Conservation (phyloP, 2,329 filamentous ascomycete genomes). For the Acephala macrosclerotiorum region DNA sequence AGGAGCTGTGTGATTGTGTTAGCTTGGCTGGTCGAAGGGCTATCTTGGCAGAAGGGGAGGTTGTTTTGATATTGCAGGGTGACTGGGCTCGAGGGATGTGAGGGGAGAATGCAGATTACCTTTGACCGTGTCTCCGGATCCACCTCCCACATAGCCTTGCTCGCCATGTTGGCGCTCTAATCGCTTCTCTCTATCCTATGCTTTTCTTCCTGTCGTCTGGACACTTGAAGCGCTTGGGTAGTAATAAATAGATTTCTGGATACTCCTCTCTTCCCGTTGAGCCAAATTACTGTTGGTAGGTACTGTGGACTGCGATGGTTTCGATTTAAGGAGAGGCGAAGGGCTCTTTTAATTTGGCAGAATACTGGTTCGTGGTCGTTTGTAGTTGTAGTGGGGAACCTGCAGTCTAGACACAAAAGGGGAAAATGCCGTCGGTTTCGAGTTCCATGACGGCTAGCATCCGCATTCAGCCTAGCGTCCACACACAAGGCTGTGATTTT, state of each 20-base stretch:
- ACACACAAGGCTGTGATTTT: neutral
- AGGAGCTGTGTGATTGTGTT: slow-evolving; percentile 67
- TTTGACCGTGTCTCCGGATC: slow-evolving; percentile 97
- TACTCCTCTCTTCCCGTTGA: neutral
- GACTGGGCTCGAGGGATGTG: slow-evolving; percentile 31
- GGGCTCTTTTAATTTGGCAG: neutral
- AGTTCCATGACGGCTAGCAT: neutral
- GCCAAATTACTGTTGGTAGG: neutral
- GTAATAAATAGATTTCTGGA: neutral
- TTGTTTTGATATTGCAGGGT: too few species aligned
- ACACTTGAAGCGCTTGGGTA: neutral
- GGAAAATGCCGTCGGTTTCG: neutral
- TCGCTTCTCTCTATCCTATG: neutral
- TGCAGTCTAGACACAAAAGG: neutral
- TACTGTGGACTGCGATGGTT: neutral
- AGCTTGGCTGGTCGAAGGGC: neutral
- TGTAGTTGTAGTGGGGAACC: slow-evolving; percentile 1
- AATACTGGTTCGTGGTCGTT: neutral
- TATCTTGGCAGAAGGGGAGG: slow-evolving; percentile 11
- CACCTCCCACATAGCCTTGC: slow-evolving; percentile 96
- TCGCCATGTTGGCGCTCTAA: slow-evolving; percentile 52
- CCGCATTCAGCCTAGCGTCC: neutral
- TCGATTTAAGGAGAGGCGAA: neutral
- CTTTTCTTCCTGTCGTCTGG: neutral
- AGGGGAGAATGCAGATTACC: slow-evolving; percentile 65